These are phyloP conservation scores for Termitomyces sp. DNA, from an alignment of 1,284 basidiomycete genomes.

Conservation along the genomic window DNA sequence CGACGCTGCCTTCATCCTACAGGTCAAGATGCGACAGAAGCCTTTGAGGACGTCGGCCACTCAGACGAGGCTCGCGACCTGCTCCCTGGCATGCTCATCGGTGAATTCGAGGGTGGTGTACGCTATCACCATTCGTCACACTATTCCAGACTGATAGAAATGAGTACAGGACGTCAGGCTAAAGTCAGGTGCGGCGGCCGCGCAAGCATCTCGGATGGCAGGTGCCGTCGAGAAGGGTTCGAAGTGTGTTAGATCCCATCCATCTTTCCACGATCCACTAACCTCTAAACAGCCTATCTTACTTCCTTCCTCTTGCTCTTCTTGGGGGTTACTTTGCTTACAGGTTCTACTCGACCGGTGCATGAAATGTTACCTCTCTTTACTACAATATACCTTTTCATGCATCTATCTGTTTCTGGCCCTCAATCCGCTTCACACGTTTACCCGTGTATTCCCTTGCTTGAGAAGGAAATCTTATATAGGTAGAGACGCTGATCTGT, in stretches of 20 bases:
- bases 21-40: conserved; percentile 95
- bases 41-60: conserved; percentile 99
- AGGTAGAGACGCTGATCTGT: conserved; percentile 7
- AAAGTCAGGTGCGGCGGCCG: conserved; percentile 44
- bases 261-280: conserved; percentile 4
- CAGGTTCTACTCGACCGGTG: conserved; percentile 59
- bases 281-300: conserved; percentile 53
- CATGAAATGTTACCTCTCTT: conserved; percentile 25
- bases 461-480: neutral
- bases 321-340: conserved; percentile 81
- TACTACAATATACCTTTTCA: conserved; percentile 9
- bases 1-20: conserved; percentile 14
- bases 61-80: conserved; percentile 96
- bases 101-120: conserved; percentile 72
- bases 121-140: conserved; percentile 24
- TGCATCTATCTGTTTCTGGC: conserved; percentile 1
- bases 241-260: conserved; percentile 45
- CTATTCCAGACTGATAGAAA: conserved; percentile 2
- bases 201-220: conserved; percentile 37
- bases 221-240: conserved; percentile 62
- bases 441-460: conserved; percentile 1
- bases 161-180: conserved; percentile 40
- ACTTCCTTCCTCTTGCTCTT: conserved; percentile 71
- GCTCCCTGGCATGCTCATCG: conserved; percentile 73
- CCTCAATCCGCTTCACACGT: conserved; percentile 1